Base-by-base conservation (phyloP, 139 green algal species). In the Diplosphaera chodatii region DNA sequence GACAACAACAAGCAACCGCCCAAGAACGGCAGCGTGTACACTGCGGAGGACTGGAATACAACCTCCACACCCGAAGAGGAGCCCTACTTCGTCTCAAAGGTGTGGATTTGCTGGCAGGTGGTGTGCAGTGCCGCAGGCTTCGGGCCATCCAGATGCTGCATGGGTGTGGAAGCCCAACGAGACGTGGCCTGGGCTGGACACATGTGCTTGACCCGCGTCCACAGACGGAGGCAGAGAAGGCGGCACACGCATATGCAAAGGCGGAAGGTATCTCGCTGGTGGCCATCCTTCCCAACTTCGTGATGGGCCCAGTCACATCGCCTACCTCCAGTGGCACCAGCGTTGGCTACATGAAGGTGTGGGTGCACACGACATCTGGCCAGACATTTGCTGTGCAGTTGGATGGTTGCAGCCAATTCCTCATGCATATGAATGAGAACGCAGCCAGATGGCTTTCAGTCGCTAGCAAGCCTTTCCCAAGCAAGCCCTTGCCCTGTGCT, bases 261-360 rank as follows among this genome's bases (percentile, higher is more conserved):
- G 37, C 81, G 67, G 34, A 83, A 8, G 82, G 78, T 15, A 59
- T 95, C 32, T 78, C 87, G 62, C 71, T 95, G 48, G 81, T 89
- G 2, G 90, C 83, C 55, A 89, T 94, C 22, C 82, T 92, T 69
- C 90, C 90, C 37, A 88, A 92, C 33, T 94, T 95, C 71, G 76
- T 90, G 30, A 81, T 95, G 74, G 89, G 89, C 0, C 88, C 88
- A 18, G 70, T 85, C 10, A 30, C 87, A 1, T 74, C 64, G 18
- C 29, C 59, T 2, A 37, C 41, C 4, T n/a, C 72, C 28, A 66
- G 41, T n/a, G 68, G 74, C 37, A 76, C 77, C 29, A 80, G 70
- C 31, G 48, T 79, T 3, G 74, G 71, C n/a, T 84, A 79, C 71
- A 75, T 85, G 64, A 73, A 81, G 71, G 75, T 80, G 32, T 3